Evolutionary conservation across 805 yeast species (phyloP), one percentile per base, ranked within the genome.

Genomic region (Yarrowia keelungensis): DNA sequence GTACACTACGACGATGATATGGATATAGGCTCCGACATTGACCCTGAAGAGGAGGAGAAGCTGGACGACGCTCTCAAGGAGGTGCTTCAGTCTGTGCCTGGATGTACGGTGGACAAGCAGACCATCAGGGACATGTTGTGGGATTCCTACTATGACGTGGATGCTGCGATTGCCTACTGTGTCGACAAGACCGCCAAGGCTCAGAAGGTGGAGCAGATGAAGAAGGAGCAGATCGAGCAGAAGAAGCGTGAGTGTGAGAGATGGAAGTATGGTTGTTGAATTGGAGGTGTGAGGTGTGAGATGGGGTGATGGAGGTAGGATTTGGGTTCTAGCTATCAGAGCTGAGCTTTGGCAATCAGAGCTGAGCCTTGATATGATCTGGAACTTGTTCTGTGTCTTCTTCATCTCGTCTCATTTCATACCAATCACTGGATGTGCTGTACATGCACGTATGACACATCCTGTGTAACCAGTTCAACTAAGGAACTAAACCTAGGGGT

Each of bases 81-180:
- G 56, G 67, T 62, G 11, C 46, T 47, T 5, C 35, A 62, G 46
- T 19, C 22, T 2, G 67, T 62, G 9, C 67, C 67, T 1, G 67
- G 67, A 14, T 62, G 67, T 22, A 39, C 56, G 0, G 67, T 62
- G 14, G 67, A 47, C 46, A 38, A 47, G 7, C 47, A 49, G 38
- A 49, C 54, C 22, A 47, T 62, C 56, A 19, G 16, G 5, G 67
- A 62, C 38, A 62, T 62, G 67, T 32, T 62, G 38, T 62, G 67
- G 67, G 67, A 62, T 39, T 62, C 67, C n/a, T 62, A 62, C 56
- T 62, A 62, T 38, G 67, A 62, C 47, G 67, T 62, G 22, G 67
- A 47, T n/a, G 56, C 54, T 19, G 56, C 67, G 8, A 41, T 62
- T 36, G 54, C 67, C 9, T 62, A 62, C n/a, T 47, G 56, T 49